Percentiles rank a stretch among this genome's conserved stretches.
phyloP scores from a whole-genome alignment of 805 yeast species.

The Monosporozyma yasuniensis region DNA sequence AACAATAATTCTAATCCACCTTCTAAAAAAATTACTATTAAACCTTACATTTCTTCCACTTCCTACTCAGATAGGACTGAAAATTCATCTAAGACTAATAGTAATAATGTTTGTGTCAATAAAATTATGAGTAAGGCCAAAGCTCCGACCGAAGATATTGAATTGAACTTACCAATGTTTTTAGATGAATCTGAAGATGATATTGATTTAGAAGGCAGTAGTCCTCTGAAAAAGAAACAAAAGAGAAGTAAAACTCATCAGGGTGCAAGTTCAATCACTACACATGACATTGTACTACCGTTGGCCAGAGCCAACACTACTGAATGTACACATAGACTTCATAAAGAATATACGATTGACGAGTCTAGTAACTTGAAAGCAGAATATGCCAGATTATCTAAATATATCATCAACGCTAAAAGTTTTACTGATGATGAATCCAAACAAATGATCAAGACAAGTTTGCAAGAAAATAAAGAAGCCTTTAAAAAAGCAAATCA shows the following conservation, averaged over 20 bases:
- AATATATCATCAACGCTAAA: slow-evolving; percentile 19
- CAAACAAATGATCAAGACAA: slow-evolving; percentile 3
- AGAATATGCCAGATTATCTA: slow-evolving; percentile 4
- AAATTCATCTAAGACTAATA: background rate
- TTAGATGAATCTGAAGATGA: slow-evolving; percentile 7
- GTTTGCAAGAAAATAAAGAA: slow-evolving; percentile 7
- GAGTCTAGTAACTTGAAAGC: background rate
- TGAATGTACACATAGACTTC: background rate
- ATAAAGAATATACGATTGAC: background rate
- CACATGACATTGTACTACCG: background rate
- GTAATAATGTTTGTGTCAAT: background rate
- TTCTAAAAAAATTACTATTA: background rate
- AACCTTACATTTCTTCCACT: background rate
- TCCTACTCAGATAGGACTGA: background rate
- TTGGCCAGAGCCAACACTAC: slow-evolving; percentile 4
- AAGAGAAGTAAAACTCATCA: background rate
- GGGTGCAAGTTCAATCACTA: background rate
- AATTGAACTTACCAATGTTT: slow-evolving; percentile 11
- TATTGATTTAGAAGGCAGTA: background rate
- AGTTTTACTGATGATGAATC: slow-evolving; percentile 20
- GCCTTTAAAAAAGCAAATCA: slow-evolving; percentile 32
- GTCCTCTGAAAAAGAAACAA: background rate
- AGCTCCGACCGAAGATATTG: slow-evolving; percentile 4
- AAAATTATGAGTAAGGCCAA: background rate
- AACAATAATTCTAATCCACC: background rate